Evolutionary conservation across 106 monocot species (phyloP).

Genomic region (Ottelia alismoides): DNA sequence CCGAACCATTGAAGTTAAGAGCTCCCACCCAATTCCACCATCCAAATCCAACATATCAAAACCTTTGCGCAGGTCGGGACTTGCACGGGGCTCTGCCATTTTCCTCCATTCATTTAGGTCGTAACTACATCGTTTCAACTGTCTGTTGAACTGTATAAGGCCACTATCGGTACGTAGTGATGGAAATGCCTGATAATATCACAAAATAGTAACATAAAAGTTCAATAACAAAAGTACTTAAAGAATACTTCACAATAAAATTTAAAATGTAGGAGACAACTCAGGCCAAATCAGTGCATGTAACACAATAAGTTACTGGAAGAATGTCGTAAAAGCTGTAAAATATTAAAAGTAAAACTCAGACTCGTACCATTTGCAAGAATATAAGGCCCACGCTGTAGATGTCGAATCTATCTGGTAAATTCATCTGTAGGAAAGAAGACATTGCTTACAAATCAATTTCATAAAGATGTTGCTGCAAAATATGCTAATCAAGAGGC

Average conservation of each 20-base stretch:
- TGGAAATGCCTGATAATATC: constrained; percentile 48
- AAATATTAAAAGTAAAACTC: too few relatives aligned
- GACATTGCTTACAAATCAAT: not conserved
- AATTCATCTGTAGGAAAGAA: constrained; percentile 51
- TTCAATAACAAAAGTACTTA: too few relatives aligned
- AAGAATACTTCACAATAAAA: too few relatives aligned
- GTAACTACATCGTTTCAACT: constrained; percentile 75
- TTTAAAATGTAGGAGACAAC: too few relatives aligned
- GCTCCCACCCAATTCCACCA: constrained; percentile 85
- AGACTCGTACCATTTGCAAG: constrained; percentile 74
- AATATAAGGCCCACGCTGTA: constrained; percentile 80
- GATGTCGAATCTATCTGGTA: constrained; percentile 84
- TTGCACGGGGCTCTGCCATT: constrained; percentile 67
- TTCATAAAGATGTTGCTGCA: too few relatives aligned
- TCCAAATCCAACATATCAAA: constrained; percentile 80
- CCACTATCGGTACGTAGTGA: constrained; percentile 61
- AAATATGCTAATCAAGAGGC: too few relatives aligned
- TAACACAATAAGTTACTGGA: too few relatives aligned
- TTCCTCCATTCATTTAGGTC: constrained; percentile 69
- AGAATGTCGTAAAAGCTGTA: too few relatives aligned
- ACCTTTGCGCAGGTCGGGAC: constrained; percentile 57
- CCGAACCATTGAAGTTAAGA: constrained; percentile 79
- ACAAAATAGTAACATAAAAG: too few relatives aligned
- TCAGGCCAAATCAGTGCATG: too few relatives aligned
- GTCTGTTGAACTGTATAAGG: constrained; percentile 91